phyloP scores from a whole-genome alignment of 176 grass and related monocot species.

The Rhynchospora pubera region DNA sequence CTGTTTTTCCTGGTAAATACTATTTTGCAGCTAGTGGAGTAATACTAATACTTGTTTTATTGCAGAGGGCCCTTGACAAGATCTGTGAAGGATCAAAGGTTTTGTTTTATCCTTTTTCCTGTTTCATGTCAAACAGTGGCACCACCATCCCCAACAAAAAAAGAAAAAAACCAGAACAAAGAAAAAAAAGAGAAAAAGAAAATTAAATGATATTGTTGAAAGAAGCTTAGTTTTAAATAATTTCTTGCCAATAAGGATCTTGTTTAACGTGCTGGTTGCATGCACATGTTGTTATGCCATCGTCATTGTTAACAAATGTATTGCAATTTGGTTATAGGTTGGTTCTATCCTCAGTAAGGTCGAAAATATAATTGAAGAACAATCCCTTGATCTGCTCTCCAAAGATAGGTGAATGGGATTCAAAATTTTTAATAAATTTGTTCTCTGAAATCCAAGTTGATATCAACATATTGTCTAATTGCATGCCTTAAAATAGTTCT shows the following conservation, averaged over 20 bases:
- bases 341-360: constrained; percentile 1
- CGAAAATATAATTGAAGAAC: constrained; percentile 8
- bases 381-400: constrained; percentile 18
- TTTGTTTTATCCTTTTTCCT: not conserved
- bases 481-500: not conserved
- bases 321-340: not conserved
- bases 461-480: not conserved
- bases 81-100: not conserved
- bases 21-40: not conserved
- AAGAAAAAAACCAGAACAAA: not conserved
- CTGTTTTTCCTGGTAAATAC: not conserved
- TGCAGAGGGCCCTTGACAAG: not conserved
- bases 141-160: not conserved
- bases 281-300: not conserved
- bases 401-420: constrained; percentile 9
- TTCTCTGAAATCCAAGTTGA: not conserved
- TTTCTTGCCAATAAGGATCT: not conserved
- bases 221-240: not conserved
- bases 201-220: too few species aligned
- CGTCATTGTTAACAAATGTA: not conserved
- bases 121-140: not conserved
- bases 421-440: not conserved
- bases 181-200: not conserved
- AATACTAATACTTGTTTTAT: not conserved
- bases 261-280: not conserved